phyloP scores from a whole-genome alignment of 2,329 filamentous ascomycete genomes.

The Pseudogymnoascus pannorum region DNA sequence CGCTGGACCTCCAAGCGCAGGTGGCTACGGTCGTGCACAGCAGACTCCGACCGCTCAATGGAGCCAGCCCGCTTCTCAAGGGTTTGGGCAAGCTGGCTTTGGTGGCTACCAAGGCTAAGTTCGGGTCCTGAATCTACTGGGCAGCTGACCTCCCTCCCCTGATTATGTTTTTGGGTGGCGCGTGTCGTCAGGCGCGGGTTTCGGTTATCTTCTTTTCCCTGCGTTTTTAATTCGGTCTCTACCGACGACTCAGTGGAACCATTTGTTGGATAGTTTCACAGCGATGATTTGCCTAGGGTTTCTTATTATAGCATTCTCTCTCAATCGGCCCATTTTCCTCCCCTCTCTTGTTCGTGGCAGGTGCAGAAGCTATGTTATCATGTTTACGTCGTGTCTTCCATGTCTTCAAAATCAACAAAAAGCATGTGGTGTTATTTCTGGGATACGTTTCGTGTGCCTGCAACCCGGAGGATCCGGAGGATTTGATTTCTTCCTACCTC shows the following conservation, averaged over 20 bases:
- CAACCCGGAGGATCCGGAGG: neutral
- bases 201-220: neutral
- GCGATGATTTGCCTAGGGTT: slow-evolving; percentile 14
- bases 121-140: neutral
- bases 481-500: neutral
- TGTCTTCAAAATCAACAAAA: neutral
- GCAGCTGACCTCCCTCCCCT: neutral
- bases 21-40: slow-evolving; percentile 74
- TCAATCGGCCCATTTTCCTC: neutral
- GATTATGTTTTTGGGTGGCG: slow-evolving; percentile 7
- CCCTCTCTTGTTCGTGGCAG: neutral
- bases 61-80: slow-evolving; percentile 50
- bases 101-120: slow-evolving; percentile 53
- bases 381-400: neutral
- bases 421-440: slow-evolving; percentile 1
- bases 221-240: neutral
- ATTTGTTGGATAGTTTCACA: slow-evolving; percentile 14
- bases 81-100: slow-evolving; percentile 55
- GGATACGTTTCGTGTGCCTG: neutral
- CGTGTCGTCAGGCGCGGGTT: slow-evolving; percentile 1
- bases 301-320: slow-evolving; percentile 3
- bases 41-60: slow-evolving; percentile 34
- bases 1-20: slow-evolving; percentile 66
- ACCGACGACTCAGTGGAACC: slow-evolving; percentile 8
- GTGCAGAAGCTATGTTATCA: neutral